Percentiles rank a stretch among this genome's conserved stretches.
Conservation (phyloP, 352 stramenopile genomes). For the Peronospora tabacina region DNA sequence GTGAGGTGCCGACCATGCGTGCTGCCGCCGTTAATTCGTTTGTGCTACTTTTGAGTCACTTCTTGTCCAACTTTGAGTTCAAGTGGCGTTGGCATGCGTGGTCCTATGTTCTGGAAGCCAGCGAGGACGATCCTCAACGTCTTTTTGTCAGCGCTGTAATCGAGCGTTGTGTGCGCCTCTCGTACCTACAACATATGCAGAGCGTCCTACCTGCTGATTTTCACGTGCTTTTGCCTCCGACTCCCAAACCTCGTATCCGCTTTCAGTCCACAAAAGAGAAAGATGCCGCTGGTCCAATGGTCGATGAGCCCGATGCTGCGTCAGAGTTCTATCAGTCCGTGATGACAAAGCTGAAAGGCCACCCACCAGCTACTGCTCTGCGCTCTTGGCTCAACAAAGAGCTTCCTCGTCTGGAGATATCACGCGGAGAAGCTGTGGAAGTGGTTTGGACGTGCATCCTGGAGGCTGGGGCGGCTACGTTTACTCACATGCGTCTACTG, state of each 20-base stretch:
- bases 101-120: conserved; percentile 67
- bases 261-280: conserved; percentile 34
- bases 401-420: conserved; percentile 35
- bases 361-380: conserved; percentile 44
- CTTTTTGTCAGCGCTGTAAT: conserved; percentile 82
- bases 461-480: conserved; percentile 68
- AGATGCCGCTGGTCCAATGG: conserved; percentile 2
- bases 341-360: conserved; percentile 60
- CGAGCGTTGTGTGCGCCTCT: conserved; percentile 76
- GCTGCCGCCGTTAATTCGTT: conserved; percentile 50
- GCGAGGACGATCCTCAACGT: conserved; percentile 72
- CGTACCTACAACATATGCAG: conserved; percentile 83
- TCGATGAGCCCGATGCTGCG: conserved; percentile 12
- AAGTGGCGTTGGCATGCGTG: conserved; percentile 81
- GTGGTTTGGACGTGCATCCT: conserved; percentile 72
- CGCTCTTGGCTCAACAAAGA: conserved; percentile 58
- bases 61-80: conserved; percentile 84
- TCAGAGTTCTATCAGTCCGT: conserved; percentile 53
- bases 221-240: conserved; percentile 66
- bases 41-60: conserved; percentile 78
- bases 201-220: conserved; percentile 60
- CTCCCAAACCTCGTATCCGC: conserved; percentile 58
- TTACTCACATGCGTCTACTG: conserved; percentile 74
- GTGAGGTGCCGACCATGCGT: conserved; percentile 68
- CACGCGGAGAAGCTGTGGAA: conserved; percentile 45